These are phyloP conservation scores for Sporodiniella umbellata DNA, from an alignment of 371 early-diverging fungal species.

Conservation along the genomic window DNA sequence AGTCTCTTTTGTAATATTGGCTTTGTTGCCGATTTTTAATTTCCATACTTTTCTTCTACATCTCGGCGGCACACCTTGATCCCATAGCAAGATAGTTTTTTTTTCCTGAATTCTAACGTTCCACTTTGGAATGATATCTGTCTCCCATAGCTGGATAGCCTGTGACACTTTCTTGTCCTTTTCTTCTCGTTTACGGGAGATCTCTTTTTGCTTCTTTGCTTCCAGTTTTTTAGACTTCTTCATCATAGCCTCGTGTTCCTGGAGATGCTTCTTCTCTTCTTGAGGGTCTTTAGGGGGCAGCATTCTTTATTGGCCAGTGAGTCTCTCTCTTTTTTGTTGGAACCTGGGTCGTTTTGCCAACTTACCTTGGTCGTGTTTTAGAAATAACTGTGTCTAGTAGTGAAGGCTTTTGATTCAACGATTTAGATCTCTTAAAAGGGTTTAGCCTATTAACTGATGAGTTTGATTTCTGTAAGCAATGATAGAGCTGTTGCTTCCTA, in stretches of 20 bases:
- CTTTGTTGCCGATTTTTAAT: conserved; percentile 38
- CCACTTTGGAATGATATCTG: conserved; percentile 45
- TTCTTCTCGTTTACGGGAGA: conserved; percentile 20
- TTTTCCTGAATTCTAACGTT: conserved; percentile 27
- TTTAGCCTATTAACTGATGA: conserved; percentile 25
- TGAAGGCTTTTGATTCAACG: conserved; percentile 34
- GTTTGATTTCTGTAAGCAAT: neutral
- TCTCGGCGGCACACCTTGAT: conserved; percentile 45
- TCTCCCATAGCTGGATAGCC: conserved; percentile 39
- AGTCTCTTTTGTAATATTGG: conserved; percentile 28
- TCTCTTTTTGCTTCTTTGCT: conserved; percentile 35
- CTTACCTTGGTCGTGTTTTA: conserved; percentile 47
- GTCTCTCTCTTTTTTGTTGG: no score
- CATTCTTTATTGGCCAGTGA: conserved; percentile 22
- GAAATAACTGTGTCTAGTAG: conserved; percentile 45
- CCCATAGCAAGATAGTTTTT: conserved; percentile 35
- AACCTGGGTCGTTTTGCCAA: no score
- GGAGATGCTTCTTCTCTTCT: conserved; percentile 50
- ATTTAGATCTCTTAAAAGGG: conserved; percentile 31
- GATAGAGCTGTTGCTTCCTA: conserved; percentile 12
- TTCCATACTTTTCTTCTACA: conserved; percentile 45
- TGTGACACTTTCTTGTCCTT: conserved; percentile 23
- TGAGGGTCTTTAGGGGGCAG: conserved; percentile 47
- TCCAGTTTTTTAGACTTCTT: conserved; percentile 44
- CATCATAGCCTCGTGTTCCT: conserved; percentile 50